phyloP scores from a whole-genome alignment of 495 filamentous ascomycete species.

The Apiosordaria backusii region DNA sequence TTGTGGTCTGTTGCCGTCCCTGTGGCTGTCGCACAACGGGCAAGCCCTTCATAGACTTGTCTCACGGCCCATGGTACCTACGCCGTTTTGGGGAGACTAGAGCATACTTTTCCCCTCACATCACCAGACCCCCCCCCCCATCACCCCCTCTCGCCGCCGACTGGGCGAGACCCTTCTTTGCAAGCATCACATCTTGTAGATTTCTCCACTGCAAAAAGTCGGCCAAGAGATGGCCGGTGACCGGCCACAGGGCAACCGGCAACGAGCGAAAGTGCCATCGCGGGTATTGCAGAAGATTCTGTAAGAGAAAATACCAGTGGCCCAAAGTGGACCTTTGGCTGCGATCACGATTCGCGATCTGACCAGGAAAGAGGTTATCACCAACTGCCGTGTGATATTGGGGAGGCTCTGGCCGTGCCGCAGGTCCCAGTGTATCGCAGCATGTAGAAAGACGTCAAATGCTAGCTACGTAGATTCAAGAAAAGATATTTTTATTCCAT shows the following conservation, averaged over 20 bases:
- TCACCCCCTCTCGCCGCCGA: not conserved
- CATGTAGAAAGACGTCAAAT: slow-evolving; percentile 21
- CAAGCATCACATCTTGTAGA: not conserved
- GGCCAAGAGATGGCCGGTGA: slow-evolving; percentile 4
- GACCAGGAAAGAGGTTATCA: not conserved
- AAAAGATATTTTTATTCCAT: slow-evolving; percentile 34
- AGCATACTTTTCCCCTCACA: slow-evolving; percentile 3
- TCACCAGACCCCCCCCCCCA: not conserved
- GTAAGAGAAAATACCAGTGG: no score
- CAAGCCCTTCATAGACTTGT: not conserved
- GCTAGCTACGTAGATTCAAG: not conserved
- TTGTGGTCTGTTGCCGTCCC: not conserved
- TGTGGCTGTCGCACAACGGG: slow-evolving; percentile 1
- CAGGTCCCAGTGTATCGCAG: slow-evolving; percentile 20
- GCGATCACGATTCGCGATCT: not conserved
- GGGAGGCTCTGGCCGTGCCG: slow-evolving; percentile 30
- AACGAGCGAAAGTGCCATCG: not conserved
- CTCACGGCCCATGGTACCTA: slow-evolving; percentile 6
- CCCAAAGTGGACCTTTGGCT: not conserved
- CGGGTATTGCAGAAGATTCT: not conserved
- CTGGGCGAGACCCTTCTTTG: slow-evolving; percentile 6
- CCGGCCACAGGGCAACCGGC: not conserved
- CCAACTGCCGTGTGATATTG: slow-evolving; percentile 18
- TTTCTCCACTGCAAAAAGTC: slow-evolving; percentile 8
- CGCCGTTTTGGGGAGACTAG: slow-evolving; percentile 5